phyloP scores from a whole-genome alignment of 2,329 filamentous ascomycete species.

The Colletotrichum sp. region DNA sequence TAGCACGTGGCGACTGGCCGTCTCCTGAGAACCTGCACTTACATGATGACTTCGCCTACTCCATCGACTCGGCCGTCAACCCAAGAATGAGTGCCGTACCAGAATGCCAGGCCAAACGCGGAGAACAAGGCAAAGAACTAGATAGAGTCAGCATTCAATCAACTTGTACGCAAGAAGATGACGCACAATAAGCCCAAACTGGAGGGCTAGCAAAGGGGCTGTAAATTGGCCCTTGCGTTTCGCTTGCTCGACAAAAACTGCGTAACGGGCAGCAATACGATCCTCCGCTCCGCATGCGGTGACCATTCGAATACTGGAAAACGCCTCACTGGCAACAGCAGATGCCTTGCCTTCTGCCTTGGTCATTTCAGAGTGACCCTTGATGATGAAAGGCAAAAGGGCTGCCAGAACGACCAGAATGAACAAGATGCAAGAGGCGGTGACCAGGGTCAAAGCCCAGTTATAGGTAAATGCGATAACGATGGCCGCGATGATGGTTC shows the following conservation, averaged over 20 bases:
- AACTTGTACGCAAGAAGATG: not conserved
- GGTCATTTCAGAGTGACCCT: constrained; percentile 49
- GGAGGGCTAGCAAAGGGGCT: constrained; percentile 54
- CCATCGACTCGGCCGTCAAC: constrained; percentile 49
- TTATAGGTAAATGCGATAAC: constrained; percentile 61
- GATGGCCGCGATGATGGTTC: constrained; percentile 57
- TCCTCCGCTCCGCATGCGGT: constrained; percentile 66
- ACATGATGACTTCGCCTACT: constrained; percentile 62
- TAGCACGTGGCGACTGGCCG: not conserved
- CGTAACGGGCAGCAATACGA: constrained; percentile 58
- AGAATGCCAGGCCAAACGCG: constrained; percentile 64
- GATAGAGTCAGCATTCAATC: constrained; percentile 9
- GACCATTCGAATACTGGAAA: constrained; percentile 66
- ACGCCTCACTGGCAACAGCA: constrained; percentile 65
- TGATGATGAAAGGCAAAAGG: constrained; percentile 61
- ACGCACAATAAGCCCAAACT: constrained; percentile 55
- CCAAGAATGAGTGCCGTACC: constrained; percentile 63
- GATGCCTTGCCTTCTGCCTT: constrained; percentile 62
- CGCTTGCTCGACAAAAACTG: constrained; percentile 59
- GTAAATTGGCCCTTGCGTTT: constrained; percentile 52
- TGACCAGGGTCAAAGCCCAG: constrained; percentile 66
- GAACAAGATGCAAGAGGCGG: constrained; percentile 60
- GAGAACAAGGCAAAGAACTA: constrained; percentile 59
- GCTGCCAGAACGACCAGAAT: constrained; percentile 53
- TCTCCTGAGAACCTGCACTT: constrained; percentile 27